Base-by-base conservation (phyloP, 139 green algal genomes). In the Picochlorum sp. region DNA sequence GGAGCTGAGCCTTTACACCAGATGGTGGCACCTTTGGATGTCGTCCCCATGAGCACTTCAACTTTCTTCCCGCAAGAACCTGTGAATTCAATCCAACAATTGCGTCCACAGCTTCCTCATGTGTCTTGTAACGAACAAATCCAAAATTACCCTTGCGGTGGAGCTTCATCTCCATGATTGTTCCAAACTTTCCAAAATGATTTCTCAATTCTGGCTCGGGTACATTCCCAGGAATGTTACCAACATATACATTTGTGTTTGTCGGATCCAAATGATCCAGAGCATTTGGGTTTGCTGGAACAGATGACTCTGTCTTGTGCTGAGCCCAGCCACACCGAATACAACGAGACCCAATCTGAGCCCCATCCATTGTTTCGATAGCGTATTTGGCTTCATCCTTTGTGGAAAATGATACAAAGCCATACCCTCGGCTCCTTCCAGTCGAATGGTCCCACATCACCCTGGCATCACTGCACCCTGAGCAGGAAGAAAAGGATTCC, bases 1-100 rank as follows among this genome's bases (percentile, higher is more conserved):
- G 95, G 59, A 86, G 88, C 74, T 69, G 75, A 24, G 80, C 89
- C 65, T 95, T 90, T 60, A 92, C 92, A 63, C 86, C 82, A 16
- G 74, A 92, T 49, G 81, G 80, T 47, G 65, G 63, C n/a, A 37
- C 63, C 51, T 50, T 62, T 38, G 73, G 78, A 49, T 85, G 78
- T 5, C 69, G 64, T 26, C 79, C 79, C 79, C 79, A 85, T n/a
- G 55, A 68, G 63, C 77, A 84, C 57, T 81, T 84, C 18, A 85
- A 37, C 14, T 67, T 49, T 50, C 76, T 81, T 69, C 71, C 65
- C 13, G 57, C 69, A 34, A 85, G 38, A 11, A 49, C 58, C 58
- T 75, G 54, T 14, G 69, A 72, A 56, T 77, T 81, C 73, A 84
- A 69, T 37, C 54, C 66, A 3, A 85, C 68, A 11, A 90, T 90